Percentiles rank a stretch among this genome's conserved stretches.
phyloP scores from a whole-genome alignment of 352 stramenopile genomes.

The Pythium rhizo-oryzae region DNA sequence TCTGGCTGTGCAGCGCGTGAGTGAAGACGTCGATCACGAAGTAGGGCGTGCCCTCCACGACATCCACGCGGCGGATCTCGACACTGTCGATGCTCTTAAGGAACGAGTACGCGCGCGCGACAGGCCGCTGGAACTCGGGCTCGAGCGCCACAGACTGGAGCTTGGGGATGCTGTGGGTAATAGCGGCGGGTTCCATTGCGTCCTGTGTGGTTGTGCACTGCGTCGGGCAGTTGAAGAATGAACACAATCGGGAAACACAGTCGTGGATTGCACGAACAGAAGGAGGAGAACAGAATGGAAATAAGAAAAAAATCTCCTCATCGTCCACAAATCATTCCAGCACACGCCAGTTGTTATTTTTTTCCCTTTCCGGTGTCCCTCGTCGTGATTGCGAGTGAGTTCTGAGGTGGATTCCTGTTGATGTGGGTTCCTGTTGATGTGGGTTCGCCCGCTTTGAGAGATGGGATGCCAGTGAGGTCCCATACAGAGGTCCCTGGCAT shows the following conservation, averaged over 20 bases:
- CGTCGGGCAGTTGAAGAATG: neutral
- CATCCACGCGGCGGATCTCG: constrained; percentile 48
- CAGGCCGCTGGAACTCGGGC: constrained; percentile 39
- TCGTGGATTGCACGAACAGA: neutral
- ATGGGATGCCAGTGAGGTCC: too few species aligned
- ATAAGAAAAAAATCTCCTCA: neutral
- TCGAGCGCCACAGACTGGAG: constrained; percentile 44
- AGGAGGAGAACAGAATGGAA: neutral
- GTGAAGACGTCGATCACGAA: constrained; percentile 64
- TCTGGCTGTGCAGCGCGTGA: constrained; percentile 2
- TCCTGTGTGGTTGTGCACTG: neutral
- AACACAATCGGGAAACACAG: neutral
- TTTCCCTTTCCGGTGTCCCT: neutral
- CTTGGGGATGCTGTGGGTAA: constrained; percentile 29
- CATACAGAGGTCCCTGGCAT: too few species aligned
- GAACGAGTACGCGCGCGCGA: constrained; percentile 39
- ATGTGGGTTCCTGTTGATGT: too few species aligned
- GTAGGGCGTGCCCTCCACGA: constrained; percentile 46
- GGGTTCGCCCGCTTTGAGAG: too few species aligned
- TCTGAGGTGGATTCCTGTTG: too few species aligned
- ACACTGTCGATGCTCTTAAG: constrained; percentile 57
- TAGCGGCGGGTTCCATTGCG: neutral
- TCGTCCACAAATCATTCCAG: neutral
- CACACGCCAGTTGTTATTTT: neutral
- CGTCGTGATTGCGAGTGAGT: too few species aligned